Evolutionary conservation across 116 monocot species (phyloP).

Genomic region (Phalaenopsis hybrid): DNA sequence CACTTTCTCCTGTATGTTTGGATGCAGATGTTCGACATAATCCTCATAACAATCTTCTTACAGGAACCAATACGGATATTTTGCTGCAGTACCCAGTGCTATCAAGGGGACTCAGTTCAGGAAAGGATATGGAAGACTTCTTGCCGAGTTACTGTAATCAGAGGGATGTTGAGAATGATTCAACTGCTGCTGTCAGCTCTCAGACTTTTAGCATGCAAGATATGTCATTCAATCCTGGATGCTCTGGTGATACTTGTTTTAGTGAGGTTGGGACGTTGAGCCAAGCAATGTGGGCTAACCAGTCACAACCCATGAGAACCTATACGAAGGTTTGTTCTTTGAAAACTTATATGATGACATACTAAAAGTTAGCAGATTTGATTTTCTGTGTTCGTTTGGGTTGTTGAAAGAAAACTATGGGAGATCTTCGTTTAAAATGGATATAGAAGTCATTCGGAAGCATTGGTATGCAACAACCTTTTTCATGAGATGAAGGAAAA

Average conservation of each 20-base stretch:
- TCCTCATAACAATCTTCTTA: not conserved
- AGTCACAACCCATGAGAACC: conserved; percentile 61
- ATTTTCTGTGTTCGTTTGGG: too few species aligned
- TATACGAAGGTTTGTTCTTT: conserved; percentile 76
- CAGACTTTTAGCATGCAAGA: conserved; percentile 69
- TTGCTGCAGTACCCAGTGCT: conserved; percentile 45
- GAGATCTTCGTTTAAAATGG: too few species aligned
- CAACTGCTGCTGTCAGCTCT: conserved; percentile 68
- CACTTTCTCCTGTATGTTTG: conserved; percentile 55
- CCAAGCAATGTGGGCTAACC: conserved; percentile 52
- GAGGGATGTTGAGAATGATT: conserved; percentile 66
- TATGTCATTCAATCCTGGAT: conserved; percentile 50
- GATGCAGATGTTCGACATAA: conserved; percentile 47
- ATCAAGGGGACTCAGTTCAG: conserved; percentile 43
- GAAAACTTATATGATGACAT: too few species aligned
- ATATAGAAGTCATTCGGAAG: not conserved
- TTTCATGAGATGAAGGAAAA: too few species aligned
- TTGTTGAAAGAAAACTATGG: too few species aligned
- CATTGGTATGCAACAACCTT: too few species aligned
- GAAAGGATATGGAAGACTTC: conserved; percentile 41
- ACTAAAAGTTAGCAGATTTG: too few species aligned
- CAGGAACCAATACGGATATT: conserved; percentile 30
- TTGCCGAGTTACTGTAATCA: conserved; percentile 27
- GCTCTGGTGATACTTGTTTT: conserved; percentile 42
- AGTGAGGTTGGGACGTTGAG: conserved; percentile 46